Evolutionary conservation across 345 rosid genomes (phyloP).

Genomic region (Aethionema arabicum): DNA sequence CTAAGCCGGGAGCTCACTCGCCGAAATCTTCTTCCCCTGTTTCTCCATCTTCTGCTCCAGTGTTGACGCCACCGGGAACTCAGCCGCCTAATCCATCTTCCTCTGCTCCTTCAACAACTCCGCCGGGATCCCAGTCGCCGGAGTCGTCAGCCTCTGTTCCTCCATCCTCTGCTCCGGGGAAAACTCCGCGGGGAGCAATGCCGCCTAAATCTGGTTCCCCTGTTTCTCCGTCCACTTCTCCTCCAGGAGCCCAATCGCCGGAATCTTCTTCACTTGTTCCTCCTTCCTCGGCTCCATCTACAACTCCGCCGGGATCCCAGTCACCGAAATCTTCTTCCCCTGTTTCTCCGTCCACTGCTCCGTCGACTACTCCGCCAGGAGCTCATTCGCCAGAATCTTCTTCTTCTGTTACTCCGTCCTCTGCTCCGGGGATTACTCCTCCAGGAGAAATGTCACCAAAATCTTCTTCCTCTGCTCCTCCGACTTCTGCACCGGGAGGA

Average conservation of each 20-base stretch:
- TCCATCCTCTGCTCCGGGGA: background rate
- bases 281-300: background rate
- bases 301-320: conserved; percentile 19
- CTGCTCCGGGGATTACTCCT: background rate
- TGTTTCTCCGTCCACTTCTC: background rate
- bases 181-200: too few species aligned
- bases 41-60: background rate
- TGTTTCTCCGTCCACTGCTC: conserved; percentile 11
- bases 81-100: background rate
- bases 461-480: background rate
- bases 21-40: conserved; percentile 20
- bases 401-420: background rate
- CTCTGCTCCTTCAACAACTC: conserved; percentile 1
- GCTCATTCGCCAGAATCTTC: conserved; percentile 6
- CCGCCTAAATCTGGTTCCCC: too few species aligned
- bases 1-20: background rate
- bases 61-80: too few species aligned
- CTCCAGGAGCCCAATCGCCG: background rate
- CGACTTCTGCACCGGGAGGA: conserved; percentile 12
- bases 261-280: background rate
- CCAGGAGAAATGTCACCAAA: background rate
- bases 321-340: conserved; percentile 24
- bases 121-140: conserved; percentile 21
- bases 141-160: conserved; percentile 14
- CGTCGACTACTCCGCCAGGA: conserved; percentile 17